phyloP scores from a whole-genome alignment of 306 rosid genomes.

The Senna siamea region DNA sequence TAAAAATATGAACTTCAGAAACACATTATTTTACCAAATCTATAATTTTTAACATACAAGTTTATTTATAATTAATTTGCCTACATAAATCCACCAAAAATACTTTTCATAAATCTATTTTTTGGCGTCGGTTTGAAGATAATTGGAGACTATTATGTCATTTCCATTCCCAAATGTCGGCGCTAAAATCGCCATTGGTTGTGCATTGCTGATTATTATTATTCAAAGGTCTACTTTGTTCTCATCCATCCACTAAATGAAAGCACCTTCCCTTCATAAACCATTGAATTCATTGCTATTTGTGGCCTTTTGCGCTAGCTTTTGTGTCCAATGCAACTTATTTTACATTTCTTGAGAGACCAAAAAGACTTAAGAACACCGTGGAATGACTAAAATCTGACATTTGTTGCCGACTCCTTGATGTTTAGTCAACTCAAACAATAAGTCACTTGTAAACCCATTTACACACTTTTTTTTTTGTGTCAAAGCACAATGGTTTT shows the following conservation, averaged over 20 bases:
- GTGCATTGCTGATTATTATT: slow-evolving; percentile 11
- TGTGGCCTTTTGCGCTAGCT: slow-evolving; percentile 4
- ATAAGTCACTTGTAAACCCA: not conserved
- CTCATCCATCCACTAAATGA: slow-evolving; percentile 29
- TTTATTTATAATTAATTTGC: no score
- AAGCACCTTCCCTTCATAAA: not conserved
- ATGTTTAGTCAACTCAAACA: slow-evolving; percentile 35
- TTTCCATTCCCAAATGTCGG: slow-evolving; percentile 28
- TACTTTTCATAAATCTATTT: not conserved
- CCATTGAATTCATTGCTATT: not conserved
- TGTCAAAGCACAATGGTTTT: slow-evolving; percentile 24
- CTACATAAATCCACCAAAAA: no score
- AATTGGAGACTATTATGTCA: not conserved
- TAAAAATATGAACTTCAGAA: no score
- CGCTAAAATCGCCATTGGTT: slow-evolving; percentile 34
- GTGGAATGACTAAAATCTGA: not conserved
- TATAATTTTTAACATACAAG: no score
- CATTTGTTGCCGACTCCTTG: slow-evolving; percentile 27
- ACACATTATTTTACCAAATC: no score
- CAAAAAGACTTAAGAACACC: not conserved
- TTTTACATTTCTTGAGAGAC: not conserved
- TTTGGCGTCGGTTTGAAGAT: not conserved
- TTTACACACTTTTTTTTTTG: not conserved
- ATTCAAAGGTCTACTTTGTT: slow-evolving; percentile 18
- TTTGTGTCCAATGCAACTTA: not conserved